Evolutionary conservation across 805 yeast genomes (phyloP).

Genomic region (Priceomyces castillae): DNA sequence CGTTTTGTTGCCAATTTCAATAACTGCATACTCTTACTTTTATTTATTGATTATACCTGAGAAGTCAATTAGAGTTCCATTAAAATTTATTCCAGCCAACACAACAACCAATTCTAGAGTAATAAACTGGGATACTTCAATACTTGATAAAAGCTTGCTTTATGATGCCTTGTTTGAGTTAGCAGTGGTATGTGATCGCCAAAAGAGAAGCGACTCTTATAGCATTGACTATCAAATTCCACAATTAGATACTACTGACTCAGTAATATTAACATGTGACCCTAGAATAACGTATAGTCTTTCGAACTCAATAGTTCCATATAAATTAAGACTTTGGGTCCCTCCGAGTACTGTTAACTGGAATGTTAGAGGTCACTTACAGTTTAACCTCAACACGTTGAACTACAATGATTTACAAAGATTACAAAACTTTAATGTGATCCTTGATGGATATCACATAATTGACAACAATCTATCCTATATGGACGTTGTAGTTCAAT

Average conservation of each 20-base stretch:
- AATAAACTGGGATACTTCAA: slow-evolving; percentile 10
- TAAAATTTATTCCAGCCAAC: slow-evolving; percentile 4
- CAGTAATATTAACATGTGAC: slow-evolving; percentile 29
- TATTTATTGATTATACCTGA: slow-evolving; percentile 34
- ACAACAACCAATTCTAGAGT: neutral
- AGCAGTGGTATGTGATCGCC: slow-evolving; percentile 23
- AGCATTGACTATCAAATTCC: slow-evolving; percentile 9
- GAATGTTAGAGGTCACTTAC: slow-evolving; percentile 13
- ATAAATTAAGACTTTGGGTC: slow-evolving; percentile 34
- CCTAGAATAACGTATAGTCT: slow-evolving; percentile 24
- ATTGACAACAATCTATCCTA: slow-evolving; percentile 15
- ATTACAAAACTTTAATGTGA: neutral
- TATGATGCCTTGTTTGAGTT: slow-evolving; percentile 21
- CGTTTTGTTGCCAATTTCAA: slow-evolving; percentile 34
- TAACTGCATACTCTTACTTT: slow-evolving; percentile 34
- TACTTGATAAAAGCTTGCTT: slow-evolving; percentile 9
- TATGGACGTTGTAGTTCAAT: slow-evolving; percentile 29
- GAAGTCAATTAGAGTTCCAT: slow-evolving; percentile 15
- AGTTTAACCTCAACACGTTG: neutral
- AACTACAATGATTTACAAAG: neutral
- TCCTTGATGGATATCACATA: slow-evolving; percentile 8
- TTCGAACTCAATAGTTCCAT: slow-evolving; percentile 35
- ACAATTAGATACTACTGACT: slow-evolving; percentile 7
- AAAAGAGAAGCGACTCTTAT: slow-evolving; percentile 16
- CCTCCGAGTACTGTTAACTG: slow-evolving; percentile 28